Base-by-base conservation (phyloP, 306 rosid genomes). In the Cicer bijugum region DNA sequence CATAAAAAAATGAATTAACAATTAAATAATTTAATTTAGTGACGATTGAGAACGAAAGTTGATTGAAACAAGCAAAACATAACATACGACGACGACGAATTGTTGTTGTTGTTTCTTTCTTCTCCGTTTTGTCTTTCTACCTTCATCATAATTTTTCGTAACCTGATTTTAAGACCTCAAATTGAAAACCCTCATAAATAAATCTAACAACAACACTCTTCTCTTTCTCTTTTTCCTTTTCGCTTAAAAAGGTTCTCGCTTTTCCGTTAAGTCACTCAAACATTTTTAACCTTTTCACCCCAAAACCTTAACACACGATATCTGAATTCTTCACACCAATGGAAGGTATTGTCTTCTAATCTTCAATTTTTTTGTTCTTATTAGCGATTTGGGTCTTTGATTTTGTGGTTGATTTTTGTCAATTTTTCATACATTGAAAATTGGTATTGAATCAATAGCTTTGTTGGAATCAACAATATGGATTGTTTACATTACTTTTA, bases 331-430 rank as follows among this genome's bases (percentile, higher is more conserved):
- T 48, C 79, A 9, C 81, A 61, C 78, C 53, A 89, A 92, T 92
- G 98, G 96, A 90, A 88, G 96, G 97, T 91, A 88, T 79, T 68
- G 37, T 80, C 47, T 53, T 70, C 9, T 62, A 16, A 19, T 63
- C 12, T 70, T 61, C 51, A 40, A 40, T 51, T 37, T 52, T 69
- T 76, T 16, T 16, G 17, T 58, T 78, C 78, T 16, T 11, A 47
- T 70, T 71, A 33, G 47, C 57, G 82, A 84, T 82, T 76, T 86
- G 85, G 81, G 85, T 79, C 43, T 79, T 81, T 76, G 44, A 33
- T 83, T 67, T 71, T 72, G 64, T 50, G 69, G 11, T 77, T 82
- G 75, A 9, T 81, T 74, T 12, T 56, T 40, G 17, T 61, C 37
- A 67, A 71, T 63, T 82, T 71, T 72, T 59, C 20, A 10, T 75